Percentiles rank a stretch among this genome's conserved stretches.
These are phyloP conservation scores for Xerocomus minutiporus DNA, from an alignment of 1,284 basidiomycete species.

Conservation along the genomic window DNA sequence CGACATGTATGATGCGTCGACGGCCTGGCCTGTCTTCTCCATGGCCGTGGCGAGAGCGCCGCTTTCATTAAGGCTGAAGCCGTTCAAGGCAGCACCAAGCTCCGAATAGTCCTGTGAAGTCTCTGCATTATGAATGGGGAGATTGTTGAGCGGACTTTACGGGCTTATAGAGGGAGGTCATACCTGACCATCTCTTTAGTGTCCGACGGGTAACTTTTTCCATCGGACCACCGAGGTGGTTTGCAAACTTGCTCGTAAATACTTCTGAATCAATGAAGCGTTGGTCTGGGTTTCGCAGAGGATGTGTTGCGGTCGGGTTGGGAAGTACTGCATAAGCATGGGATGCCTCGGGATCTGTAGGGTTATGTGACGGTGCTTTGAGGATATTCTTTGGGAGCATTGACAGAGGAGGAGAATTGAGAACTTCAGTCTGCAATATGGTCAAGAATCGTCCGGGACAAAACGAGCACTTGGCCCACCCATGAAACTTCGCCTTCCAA, in stretches of 20 bases:
- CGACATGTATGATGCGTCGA: constrained; percentile 91
- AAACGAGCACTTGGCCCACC: constrained; percentile 45
- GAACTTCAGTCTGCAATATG: constrained; percentile 69
- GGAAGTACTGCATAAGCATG: constrained; percentile 82
- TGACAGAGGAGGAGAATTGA: constrained; percentile 88
- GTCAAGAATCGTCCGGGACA: constrained; percentile 4
- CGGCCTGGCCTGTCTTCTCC: constrained; percentile 92
- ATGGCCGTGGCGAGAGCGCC: constrained; percentile 72
- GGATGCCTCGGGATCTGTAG: constrained; percentile 74
- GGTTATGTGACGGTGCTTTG: constrained; percentile 92
- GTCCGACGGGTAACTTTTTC: constrained; percentile 92
- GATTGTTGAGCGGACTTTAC: constrained; percentile 4
- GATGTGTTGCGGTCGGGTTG: constrained; percentile 82
- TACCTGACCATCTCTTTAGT: constrained; percentile 91
- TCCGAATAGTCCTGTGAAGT: constrained; percentile 89
- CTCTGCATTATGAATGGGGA: constrained; percentile 44
- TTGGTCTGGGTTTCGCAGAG: constrained; percentile 84
- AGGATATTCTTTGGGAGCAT: constrained; percentile 92
- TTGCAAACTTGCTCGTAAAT: constrained; percentile 95
- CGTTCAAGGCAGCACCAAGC: constrained; percentile 92
- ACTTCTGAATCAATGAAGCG: constrained; percentile 94
- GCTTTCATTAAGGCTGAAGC: constrained; percentile 86
- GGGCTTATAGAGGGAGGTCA: constrained; percentile 18
- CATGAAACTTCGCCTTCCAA: constrained; percentile 94
- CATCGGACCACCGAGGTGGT: constrained; percentile 87